Conservation (phyloP, 768 basidiomycete species). For the Pisolithus sp. region DNA sequence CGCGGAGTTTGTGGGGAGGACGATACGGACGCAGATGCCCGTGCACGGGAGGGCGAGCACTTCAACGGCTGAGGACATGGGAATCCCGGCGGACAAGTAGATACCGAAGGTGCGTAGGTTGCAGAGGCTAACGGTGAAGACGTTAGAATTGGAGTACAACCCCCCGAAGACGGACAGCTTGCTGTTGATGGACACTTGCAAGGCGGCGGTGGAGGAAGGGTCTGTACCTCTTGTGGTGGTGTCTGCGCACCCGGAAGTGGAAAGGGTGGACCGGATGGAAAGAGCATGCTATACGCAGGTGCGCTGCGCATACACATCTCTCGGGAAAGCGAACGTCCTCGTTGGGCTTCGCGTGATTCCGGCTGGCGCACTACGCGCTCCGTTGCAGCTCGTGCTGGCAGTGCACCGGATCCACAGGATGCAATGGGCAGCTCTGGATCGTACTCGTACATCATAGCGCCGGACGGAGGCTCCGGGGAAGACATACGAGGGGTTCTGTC, state of each 20-base stretch:
- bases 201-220: conserved; percentile 14
- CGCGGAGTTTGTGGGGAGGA: conserved; percentile 22
- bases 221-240: conserved; percentile 13
- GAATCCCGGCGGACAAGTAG: not conserved
- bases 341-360: conserved; percentile 23
- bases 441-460: conserved; percentile 17
- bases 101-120: not conserved
- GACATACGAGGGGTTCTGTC: conserved; percentile 20
- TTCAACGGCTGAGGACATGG: not conserved
- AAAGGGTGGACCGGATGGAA: conserved; percentile 28
- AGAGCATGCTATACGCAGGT: conserved; percentile 28
- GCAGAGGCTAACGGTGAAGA: not conserved
- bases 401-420: conserved; percentile 9
- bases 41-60: not conserved
- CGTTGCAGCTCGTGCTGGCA: conserved; percentile 27
- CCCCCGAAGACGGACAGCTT: not conserved
- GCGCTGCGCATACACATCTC: conserved; percentile 28
- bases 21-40: not conserved
- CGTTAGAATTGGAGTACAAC: not conserved
- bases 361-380: conserved; percentile 27
- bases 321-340: conserved; percentile 27
- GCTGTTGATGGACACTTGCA: not conserved
- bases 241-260: conserved; percentile 16
- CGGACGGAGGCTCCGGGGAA: conserved; percentile 15
- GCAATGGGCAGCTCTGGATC: conserved; percentile 22